Conservation (phyloP, 2,329 filamentous ascomycete genomes). For the Trichoderma koningiopsis region DNA sequence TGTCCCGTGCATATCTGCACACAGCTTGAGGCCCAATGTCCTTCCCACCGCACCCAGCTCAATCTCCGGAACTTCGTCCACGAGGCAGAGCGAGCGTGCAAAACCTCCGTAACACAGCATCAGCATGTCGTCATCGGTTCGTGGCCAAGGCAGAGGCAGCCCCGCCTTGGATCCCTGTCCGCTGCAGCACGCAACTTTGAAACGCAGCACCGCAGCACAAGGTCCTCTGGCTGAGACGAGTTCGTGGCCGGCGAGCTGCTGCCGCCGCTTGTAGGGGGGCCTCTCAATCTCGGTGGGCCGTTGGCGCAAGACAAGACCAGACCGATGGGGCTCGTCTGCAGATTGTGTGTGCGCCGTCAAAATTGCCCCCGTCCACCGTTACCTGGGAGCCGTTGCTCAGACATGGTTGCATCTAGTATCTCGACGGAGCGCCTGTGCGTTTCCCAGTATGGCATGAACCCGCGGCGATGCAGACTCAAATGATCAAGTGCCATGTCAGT, state of each 20-base stretch:
- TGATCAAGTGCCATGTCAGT: slow-evolving; percentile 16
- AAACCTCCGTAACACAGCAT: slow-evolving; percentile 14
- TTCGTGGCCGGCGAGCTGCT: slow-evolving; percentile 8
- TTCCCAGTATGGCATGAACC: slow-evolving; percentile 8
- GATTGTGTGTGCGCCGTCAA: slow-evolving; percentile 13
- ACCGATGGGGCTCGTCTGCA: slow-evolving; percentile 9
- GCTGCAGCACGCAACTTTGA: slow-evolving; percentile 19
- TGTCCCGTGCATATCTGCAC: not conserved
- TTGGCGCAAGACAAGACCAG: not conserved
- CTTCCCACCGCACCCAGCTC: not conserved
- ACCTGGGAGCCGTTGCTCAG: slow-evolving; percentile 6
- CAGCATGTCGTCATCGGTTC: slow-evolving; percentile 24
- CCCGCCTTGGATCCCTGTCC: slow-evolving; percentile 18
- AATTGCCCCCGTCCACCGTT: slow-evolving; percentile 13
- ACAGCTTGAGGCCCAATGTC: not conserved
- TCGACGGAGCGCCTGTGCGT: not conserved
- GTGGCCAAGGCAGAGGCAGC: slow-evolving; percentile 13
- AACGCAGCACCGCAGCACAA: slow-evolving; percentile 10
- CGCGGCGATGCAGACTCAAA: slow-evolving; percentile 9
- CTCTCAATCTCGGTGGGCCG: slow-evolving; percentile 19
- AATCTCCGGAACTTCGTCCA: slow-evolving; percentile 4
- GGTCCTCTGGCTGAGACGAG: not conserved
- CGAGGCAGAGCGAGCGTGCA: not conserved
- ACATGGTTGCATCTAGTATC: slow-evolving; percentile 9
- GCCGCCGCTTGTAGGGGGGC: slow-evolving; percentile 8